These are phyloP conservation scores for Aegilops bicornis DNA, from an alignment of 176 grass and related monocot species.

Conservation along the genomic window DNA sequence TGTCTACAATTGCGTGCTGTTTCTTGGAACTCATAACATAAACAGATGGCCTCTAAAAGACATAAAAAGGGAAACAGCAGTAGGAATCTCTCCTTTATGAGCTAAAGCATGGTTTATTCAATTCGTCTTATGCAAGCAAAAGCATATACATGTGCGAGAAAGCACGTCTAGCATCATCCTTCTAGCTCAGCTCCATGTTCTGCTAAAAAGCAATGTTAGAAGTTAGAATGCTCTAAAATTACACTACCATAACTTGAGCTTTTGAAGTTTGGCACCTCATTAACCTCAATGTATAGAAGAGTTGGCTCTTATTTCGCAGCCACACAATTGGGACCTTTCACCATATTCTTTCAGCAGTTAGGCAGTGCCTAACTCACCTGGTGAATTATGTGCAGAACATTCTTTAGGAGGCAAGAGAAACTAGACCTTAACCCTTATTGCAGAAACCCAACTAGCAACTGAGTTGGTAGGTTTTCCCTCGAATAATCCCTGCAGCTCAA, in stretches of 20 bases:
- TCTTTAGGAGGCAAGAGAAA: neutral
- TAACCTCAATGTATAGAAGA: neutral
- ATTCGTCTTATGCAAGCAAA: conserved; percentile 40
- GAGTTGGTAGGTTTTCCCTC: neutral
- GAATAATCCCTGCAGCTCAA: conserved; percentile 36
- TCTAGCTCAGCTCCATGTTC: neutral
- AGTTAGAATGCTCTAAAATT: conserved; percentile 4
- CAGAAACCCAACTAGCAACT: neutral
- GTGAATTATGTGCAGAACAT: neutral
- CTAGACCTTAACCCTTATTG: neutral
- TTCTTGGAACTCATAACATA: neutral
- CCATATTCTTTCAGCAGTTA: neutral
- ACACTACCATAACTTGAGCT: neutral
- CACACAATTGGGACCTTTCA: neutral
- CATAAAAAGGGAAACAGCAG: conserved; percentile 8
- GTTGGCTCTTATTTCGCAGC: neutral
- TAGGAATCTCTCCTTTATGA: conserved; percentile 39
- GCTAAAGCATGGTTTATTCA: conserved; percentile 48
- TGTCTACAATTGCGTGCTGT: conserved; percentile 8
- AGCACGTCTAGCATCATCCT: neutral
- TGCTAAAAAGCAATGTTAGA: neutral
- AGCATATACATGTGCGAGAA: conserved; percentile 34
- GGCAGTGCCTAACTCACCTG: neutral
- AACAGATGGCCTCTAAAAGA: neutral
- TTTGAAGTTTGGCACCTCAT: neutral